Percentiles rank a stretch among this genome's conserved stretches.
Evolutionary conservation across 2,329 filamentous ascomycete genomes (phyloP).

Genomic region (Furcasterigmium sp.): DNA sequence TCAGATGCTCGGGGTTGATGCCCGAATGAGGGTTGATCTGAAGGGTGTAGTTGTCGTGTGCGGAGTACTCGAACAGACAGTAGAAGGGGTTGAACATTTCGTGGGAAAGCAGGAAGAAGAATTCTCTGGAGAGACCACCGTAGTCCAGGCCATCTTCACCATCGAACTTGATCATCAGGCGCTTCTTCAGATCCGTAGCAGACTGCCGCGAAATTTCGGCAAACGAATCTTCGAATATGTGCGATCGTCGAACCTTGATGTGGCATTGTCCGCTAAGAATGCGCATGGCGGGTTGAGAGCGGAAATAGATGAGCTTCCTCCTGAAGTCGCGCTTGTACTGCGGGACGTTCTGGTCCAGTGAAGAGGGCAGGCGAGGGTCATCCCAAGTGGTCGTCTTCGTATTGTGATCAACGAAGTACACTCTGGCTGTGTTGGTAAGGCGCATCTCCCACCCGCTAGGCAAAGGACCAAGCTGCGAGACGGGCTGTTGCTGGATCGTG

Average conservation of each 20-base stretch:
- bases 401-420: constrained; percentile 99
- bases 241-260: constrained; percentile 91
- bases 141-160: constrained; percentile 98
- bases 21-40: constrained; percentile 99
- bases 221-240: constrained; percentile 98
- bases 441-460: constrained; percentile 99
- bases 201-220: constrained; percentile 97
- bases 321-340: constrained; percentile 99
- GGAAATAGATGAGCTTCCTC: constrained; percentile 97
- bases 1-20: constrained; percentile 98
- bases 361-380: constrained; percentile 89
- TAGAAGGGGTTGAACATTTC: constrained; percentile 99
- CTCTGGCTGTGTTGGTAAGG: constrained; percentile 92
- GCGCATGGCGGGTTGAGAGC: constrained; percentile 91
- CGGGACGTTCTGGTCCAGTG: constrained; percentile 94
- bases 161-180: constrained; percentile 99
- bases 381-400: constrained; percentile 99
- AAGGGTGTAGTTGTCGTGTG: constrained; percentile 98
- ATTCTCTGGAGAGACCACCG: constrained; percentile 94
- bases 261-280: constrained; percentile 96
- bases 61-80: constrained; percentile 98
- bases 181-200: constrained; percentile 93
- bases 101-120: constrained; percentile 98
- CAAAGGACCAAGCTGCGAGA: constrained; percentile 90
- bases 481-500: constrained; percentile 92